phyloP scores from a whole-genome alignment of 768 basidiomycete species.

The Boletus rubescentipes region DNA sequence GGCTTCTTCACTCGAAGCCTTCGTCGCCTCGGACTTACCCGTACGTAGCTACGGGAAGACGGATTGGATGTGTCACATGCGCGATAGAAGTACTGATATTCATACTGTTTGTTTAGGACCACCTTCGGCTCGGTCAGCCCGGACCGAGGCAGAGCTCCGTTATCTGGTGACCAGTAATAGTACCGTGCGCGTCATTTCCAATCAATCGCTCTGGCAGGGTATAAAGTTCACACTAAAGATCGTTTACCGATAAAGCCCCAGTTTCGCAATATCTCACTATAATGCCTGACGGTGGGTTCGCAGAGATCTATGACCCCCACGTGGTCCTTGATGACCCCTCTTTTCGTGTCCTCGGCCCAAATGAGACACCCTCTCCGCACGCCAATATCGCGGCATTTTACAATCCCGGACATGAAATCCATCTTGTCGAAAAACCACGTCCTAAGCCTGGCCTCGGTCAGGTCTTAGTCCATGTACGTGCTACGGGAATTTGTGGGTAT shows the following conservation, averaged over 20 bases:
- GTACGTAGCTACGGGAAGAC: too few species aligned
- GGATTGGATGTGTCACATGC: too few species aligned
- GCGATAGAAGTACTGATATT: too few species aligned
- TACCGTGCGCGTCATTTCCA: neutral
- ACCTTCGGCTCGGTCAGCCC: too few species aligned
- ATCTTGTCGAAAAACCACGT: conserved; percentile 64
- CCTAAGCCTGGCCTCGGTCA: conserved; percentile 63
- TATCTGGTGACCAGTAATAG: conserved; percentile 6
- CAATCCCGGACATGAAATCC: conserved; percentile 60
- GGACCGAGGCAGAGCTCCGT: neutral
- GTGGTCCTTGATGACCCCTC: conserved; percentile 55
- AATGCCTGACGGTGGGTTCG: conserved; percentile 27
- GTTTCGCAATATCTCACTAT: neutral
- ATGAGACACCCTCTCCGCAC: conserved; percentile 46
- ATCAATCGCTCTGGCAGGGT: too few species aligned
- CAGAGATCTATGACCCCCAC: conserved; percentile 53
- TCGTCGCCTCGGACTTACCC: too few species aligned
- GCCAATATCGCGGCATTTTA: conserved; percentile 66
- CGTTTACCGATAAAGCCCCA: neutral
- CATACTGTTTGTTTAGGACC: too few species aligned
- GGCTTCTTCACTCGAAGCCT: too few species aligned
- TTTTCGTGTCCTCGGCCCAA: conserved; percentile 51
- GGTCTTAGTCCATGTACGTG: conserved; percentile 63
- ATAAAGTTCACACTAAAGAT: neutral
- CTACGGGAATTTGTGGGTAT: conserved; percentile 70